Percentiles rank a stretch among this genome's conserved stretches.
Evolutionary conservation across 371 early-diverging fungal genomes (phyloP).

Genomic region (Ecytonucleospora hepatopenaei): DNA sequence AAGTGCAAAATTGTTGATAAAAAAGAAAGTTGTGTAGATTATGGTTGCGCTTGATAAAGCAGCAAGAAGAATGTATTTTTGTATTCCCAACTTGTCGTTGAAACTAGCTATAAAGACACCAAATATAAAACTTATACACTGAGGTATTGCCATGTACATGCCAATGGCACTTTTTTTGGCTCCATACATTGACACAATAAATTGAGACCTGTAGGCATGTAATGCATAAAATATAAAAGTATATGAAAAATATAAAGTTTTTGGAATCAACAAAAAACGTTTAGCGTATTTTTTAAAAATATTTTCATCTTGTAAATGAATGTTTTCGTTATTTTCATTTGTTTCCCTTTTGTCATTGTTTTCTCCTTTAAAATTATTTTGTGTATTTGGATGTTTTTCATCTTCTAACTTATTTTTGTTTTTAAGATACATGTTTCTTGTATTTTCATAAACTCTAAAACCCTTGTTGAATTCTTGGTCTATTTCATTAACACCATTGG

Average conservation of each 20-base stretch:
- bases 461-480: too few species aligned
- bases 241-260: conserved; percentile 50
- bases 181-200: conserved; percentile 36
- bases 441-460: too few species aligned
- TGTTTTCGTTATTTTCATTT: too few species aligned
- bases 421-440: too few species aligned
- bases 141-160: conserved; percentile 15
- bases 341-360: too few species aligned
- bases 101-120: conserved; percentile 49
- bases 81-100: conserved; percentile 51
- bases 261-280: conserved; percentile 31
- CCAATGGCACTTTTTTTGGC: conserved; percentile 24
- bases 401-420: too few species aligned
- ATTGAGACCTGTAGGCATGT: conserved; percentile 49
- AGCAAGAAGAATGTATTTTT: conserved; percentile 37
- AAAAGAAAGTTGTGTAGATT: conserved; percentile 51
- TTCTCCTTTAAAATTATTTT: too few species aligned
- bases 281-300: too few species aligned
- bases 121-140: conserved; percentile 48
- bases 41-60: conserved; percentile 31
- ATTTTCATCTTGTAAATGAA: too few species aligned
- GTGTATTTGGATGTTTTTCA: neutral
- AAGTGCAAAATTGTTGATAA: neutral
- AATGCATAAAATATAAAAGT: conserved; percentile 51
- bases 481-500: too few species aligned